phyloP scores from a whole-genome alignment of 2,329 filamentous ascomycete genomes.

The Colletotrichum sp. region DNA sequence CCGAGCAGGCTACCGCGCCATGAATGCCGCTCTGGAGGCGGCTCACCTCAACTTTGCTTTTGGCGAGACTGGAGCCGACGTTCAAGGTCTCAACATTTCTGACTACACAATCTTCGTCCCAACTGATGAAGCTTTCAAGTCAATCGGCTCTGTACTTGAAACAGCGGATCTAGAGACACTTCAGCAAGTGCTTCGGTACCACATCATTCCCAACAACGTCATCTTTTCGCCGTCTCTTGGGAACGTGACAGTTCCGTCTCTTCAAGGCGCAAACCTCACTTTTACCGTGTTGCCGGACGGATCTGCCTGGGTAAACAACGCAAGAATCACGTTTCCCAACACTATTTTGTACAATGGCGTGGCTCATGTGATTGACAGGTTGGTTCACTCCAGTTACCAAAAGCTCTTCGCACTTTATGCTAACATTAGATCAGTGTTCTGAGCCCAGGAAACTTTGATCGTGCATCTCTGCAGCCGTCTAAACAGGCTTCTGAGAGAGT shows the following conservation, averaged over 20 bases:
- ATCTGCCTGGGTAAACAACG: conserved; percentile 33
- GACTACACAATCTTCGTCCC: conserved; percentile 84
- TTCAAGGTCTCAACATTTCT: conserved; percentile 28
- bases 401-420: background rate
- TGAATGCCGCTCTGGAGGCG: conserved; percentile 32
- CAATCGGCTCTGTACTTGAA: conserved; percentile 31
- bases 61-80: conserved; percentile 25
- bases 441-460: conserved; percentile 29
- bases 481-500: conserved; percentile 27
- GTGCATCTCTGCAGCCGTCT: conserved; percentile 24
- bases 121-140: conserved; percentile 75
- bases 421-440: conserved; percentile 23
- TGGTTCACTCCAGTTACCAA: background rate
- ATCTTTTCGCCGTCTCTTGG: conserved; percentile 32
- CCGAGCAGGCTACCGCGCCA: conserved; percentile 28
- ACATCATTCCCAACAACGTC: conserved; percentile 34
- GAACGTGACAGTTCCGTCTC: conserved; percentile 28
- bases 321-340: conserved; percentile 34
- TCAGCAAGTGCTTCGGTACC: conserved; percentile 31
- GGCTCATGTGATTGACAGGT: conserved; percentile 35
- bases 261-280: conserved; percentile 27
- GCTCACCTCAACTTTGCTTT: conserved; percentile 29
- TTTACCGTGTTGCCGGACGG: conserved; percentile 34
- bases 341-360: conserved; percentile 35
- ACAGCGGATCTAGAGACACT: conserved; percentile 26